Conservation (phyloP, 306 rosid genomes). For the Argentina anserina region DNA sequence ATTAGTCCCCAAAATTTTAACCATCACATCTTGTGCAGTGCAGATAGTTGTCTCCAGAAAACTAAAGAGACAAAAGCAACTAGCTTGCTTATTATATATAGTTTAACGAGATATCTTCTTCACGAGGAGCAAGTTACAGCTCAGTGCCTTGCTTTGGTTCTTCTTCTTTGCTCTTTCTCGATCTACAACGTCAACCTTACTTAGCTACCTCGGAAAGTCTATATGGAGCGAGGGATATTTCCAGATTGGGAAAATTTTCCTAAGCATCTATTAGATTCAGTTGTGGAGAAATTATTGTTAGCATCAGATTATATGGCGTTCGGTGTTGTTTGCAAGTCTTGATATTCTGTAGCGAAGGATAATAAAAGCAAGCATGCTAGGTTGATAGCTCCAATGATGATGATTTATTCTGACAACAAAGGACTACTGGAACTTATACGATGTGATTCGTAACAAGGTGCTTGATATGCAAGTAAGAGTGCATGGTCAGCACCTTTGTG, state of each 20-base stretch:
- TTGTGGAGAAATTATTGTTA: not conserved
- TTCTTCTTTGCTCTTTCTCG: no score
- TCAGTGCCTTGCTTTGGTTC: no score
- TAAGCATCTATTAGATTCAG: not conserved
- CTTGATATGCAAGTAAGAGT: not conserved
- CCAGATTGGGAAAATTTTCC: conserved; percentile 10
- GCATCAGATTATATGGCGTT: not conserved
- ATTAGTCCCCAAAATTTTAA: no score
- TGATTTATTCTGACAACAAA: not conserved
- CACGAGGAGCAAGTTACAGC: no score
- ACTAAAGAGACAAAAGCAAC: no score
- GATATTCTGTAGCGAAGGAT: not conserved
- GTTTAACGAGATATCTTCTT: no score
- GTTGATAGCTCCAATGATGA: not conserved
- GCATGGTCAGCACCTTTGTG: not conserved
- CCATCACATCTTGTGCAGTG: no score
- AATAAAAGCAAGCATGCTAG: not conserved
- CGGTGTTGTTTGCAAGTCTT: not conserved
- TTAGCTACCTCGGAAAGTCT: no score
- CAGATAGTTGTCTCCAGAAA: no score
- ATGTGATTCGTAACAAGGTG: not conserved
- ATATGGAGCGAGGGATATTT: no score
- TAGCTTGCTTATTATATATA: no score
- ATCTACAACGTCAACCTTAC: no score
- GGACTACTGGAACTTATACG: not conserved